These are phyloP conservation scores for Gymnopilus dilepis DNA, from an alignment of 768 basidiomycete species.

Conservation along the genomic window DNA sequence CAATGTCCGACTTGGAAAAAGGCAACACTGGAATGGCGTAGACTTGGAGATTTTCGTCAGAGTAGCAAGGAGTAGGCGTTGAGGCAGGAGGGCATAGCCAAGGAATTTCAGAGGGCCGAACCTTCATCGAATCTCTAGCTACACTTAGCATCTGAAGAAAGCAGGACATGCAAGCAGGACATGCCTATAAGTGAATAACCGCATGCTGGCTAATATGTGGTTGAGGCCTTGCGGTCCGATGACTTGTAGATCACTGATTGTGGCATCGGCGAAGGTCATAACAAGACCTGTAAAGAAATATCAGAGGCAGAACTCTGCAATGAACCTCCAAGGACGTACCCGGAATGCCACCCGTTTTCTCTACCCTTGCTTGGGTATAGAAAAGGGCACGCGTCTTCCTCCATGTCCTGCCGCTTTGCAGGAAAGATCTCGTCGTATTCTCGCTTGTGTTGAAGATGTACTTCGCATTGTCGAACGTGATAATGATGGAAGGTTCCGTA, in stretches of 20 bases:
- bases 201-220: conserved; percentile 74
- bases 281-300: conserved; percentile 57
- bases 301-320: conserved; percentile 4
- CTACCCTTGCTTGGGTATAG: conserved; percentile 66
- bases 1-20: background rate
- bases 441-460: conserved; percentile 92
- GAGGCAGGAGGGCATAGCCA: conserved; percentile 27
- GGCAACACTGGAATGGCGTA: conserved; percentile 60
- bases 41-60: conserved; percentile 67
- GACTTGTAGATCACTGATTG: conserved; percentile 59
- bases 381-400: conserved; percentile 74
- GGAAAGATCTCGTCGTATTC: conserved; percentile 74
- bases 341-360: conserved; percentile 72
- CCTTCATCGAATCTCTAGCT: conserved; percentile 53
- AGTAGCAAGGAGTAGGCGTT: conserved; percentile 51
- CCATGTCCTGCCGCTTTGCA: conserved; percentile 70
- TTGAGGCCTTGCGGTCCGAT: conserved; percentile 76
- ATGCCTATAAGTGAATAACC: conserved; percentile 72
- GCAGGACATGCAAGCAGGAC: conserved; percentile 15
- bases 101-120: conserved; percentile 51
- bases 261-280: conserved; percentile 81
- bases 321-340: conserved; percentile 49
- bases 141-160: conserved; percentile 12
- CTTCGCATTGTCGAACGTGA: conserved; percentile 78
- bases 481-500: conserved; percentile 77